Base-by-base conservation (phyloP, 1,139 yeast genomes). In the Arxiozyma telluris region DNA sequence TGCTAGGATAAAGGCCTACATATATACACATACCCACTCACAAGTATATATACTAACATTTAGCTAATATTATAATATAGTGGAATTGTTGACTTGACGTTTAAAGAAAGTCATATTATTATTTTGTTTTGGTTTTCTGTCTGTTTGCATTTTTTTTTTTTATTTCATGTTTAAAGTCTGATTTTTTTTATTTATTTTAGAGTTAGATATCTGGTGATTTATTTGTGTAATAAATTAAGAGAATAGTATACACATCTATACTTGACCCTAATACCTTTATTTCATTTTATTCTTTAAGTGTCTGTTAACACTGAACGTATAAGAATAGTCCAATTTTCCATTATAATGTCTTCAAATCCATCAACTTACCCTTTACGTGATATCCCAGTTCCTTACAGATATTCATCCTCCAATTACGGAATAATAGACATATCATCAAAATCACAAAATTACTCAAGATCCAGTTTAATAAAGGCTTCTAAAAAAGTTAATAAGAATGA, bases 301-400 rank as follows among this genome's bases (percentile, higher is more conserved):
- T 27, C 11, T 27, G 11, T 6, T 27, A 27, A 8, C 11, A 27
- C 30, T 27, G 30, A 15, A 15, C 39, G 6, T 34, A 15, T 34
- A 15, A 34, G n/a, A 34, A n/a, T 15, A 34, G 39, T 12, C 17
- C n/a, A 2, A 12, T 4, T 34, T 3, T 3, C 8, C 12, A 3
- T 34, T 15, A 45, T 18, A 21, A 50, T 50, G 52, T 41, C 49
- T 25, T 27, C 18, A 21, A 34, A 47, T 20, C 57, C 58, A 21
- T 38, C 50, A 44, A 38, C 58, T 45, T 59, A 53, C 46, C 64
- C 64, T 11, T 45, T 61, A 22, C 55, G 58, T 23, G 55, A 53
- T 50, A 54, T 59, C 8, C 59, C 61, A 5, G 55, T 55, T 8
- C 64, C 64, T 15, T 60, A 48, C 38, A 55, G 57, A 27, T 61